Percentiles rank a stretch among this genome's conserved stretches.
Conservation (phyloP, 2,329 filamentous ascomycete species). For the Xylaria arbuscula region DNA sequence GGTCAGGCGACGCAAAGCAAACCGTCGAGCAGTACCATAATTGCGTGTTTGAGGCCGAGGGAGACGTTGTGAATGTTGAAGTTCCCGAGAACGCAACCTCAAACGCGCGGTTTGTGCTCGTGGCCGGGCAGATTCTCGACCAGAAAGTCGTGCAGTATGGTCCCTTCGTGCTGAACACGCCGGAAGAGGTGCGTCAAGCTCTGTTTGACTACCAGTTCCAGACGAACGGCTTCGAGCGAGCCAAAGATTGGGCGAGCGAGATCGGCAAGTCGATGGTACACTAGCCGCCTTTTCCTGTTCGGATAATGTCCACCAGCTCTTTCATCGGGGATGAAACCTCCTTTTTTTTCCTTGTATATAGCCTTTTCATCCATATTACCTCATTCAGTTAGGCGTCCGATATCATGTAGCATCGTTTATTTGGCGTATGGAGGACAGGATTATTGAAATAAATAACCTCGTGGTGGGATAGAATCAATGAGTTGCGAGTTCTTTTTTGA, state of each 20-base stretch:
- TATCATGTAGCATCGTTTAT: slow-evolving; percentile 27
- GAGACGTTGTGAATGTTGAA: slow-evolving; percentile 78
- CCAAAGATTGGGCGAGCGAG: slow-evolving; percentile 76
- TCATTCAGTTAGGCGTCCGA: slow-evolving; percentile 13
- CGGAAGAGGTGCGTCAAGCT: slow-evolving; percentile 73
- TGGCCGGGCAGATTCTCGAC: slow-evolving; percentile 75
- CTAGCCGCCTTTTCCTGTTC: slow-evolving; percentile 25
- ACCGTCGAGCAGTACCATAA: slow-evolving; percentile 81
- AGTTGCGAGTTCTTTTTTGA: slow-evolving; percentile 11
- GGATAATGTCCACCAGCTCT: neutral
- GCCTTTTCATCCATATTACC: slow-evolving; percentile 16
- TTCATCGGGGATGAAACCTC: neutral
- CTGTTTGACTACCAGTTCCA: slow-evolving; percentile 73
- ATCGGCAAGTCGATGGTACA: slow-evolving; percentile 51
- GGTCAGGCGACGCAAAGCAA: slow-evolving; percentile 61
- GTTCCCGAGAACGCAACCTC: slow-evolving; percentile 73
- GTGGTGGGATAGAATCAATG: slow-evolving; percentile 24
- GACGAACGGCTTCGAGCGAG: slow-evolving; percentile 76
- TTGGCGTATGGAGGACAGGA: slow-evolving; percentile 20
- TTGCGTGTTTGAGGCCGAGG: slow-evolving; percentile 84
- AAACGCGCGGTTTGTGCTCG: slow-evolving; percentile 66
- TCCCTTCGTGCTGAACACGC: slow-evolving; percentile 72
- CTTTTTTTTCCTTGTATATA: slow-evolving; percentile 25
- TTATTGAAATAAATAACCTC: slow-evolving; percentile 25
- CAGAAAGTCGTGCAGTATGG: slow-evolving; percentile 78